phyloP scores from a whole-genome alignment of 164 flowering plant genomes.

The Magnolia kwangsiensis region DNA sequence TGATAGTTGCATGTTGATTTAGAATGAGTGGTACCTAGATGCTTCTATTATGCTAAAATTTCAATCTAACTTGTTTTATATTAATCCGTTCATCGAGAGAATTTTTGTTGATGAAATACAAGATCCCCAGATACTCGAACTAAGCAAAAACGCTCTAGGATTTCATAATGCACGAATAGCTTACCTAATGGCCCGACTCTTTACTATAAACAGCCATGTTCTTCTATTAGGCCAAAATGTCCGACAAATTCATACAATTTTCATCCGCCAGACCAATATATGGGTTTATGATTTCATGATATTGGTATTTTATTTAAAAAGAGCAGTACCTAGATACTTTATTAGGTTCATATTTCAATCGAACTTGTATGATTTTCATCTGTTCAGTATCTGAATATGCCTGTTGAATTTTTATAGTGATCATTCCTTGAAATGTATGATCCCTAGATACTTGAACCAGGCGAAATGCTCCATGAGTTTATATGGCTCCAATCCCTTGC shows the following conservation, averaged over 20 bases:
- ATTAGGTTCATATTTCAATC: too few relatives aligned
- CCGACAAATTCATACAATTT: too few relatives aligned
- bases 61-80: neutral
- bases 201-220: too few relatives aligned
- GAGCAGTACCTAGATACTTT: too few relatives aligned
- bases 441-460: neutral
- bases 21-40: neutral
- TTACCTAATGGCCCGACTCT: neutral
- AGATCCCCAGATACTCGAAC: neutral
- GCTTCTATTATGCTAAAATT: neutral
- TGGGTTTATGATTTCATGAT: too few relatives aligned
- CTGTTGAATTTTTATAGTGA: neutral
- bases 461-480: neutral
- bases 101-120: too few relatives aligned
- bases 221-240: too few relatives aligned
- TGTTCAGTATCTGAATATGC: too few relatives aligned
- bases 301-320: too few relatives aligned
- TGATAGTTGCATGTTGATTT: too few relatives aligned
- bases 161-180: neutral
- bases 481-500: neutral
- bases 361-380: too few relatives aligned
- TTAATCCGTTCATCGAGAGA: neutral
- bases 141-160: neutral
- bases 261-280: too few relatives aligned
- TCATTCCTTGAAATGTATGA: neutral